Evolutionary conservation across 1,139 yeast species (phyloP), one percentile per base, ranked within the genome.

Genomic region (Zhuliangozyma blackwelliae): DNA sequence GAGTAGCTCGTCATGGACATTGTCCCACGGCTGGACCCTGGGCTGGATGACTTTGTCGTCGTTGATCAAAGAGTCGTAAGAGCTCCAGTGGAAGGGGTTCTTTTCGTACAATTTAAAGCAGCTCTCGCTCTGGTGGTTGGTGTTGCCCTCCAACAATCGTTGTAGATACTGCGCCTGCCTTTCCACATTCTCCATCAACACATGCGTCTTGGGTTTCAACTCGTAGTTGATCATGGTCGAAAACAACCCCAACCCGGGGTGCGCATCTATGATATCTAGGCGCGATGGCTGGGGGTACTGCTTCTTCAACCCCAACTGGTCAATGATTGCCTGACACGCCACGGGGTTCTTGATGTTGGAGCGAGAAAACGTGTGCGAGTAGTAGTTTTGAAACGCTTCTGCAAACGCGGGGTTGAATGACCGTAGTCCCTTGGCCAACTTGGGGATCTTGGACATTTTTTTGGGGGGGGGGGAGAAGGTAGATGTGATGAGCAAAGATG

Each of bases 41-140:
- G 51, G 52, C 2, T 52, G 46, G 5, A 77, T 51, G 0, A 65
- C 31, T 29, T 70, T 69, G 12, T 70, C 65, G 5, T 66, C 50
- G 5, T 69, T 61, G 3, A 75, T 61, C 27, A 83, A 43, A 0
- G 63, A 57, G 5, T 54, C 57, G 46, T 71, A 86, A 1, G 87
- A 67, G 3, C 60, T 61, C 95, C 95, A 86, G 19, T 72, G 61
- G 53, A 72, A 84, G 2, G 92, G 90, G 48, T 78, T 79, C 32
- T 52, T 48, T 6, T 54, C 49, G 40, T 54, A 60, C 23, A 61
- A 49, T 7, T 41, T 50, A 38, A 72, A 59, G 36, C 65, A 62
- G 36, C 61, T 65, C 10, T 41, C 34, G 37, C 58, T 57, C 3
- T 51, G 52, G 2, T 22, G 40, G 43, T 19, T 46, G 40, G 29